These are phyloP conservation scores for Fusarium sp. DNA, from an alignment of 2,329 filamentous ascomycete genomes.

Conservation along the genomic window DNA sequence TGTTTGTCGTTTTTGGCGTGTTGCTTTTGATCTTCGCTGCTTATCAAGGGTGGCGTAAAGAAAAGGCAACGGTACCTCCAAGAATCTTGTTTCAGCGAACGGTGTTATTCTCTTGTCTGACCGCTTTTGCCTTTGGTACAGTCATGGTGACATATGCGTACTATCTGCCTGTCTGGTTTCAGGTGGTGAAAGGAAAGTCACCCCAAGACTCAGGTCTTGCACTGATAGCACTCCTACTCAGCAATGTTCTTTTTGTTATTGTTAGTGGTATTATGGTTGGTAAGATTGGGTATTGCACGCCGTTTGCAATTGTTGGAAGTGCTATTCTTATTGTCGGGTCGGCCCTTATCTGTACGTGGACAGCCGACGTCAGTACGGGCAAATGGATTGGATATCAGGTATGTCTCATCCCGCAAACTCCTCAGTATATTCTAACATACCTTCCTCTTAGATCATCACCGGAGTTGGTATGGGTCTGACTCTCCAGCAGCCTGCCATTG, in stretches of 20 bases:
- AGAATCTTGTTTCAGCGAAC: conserved; percentile 16
- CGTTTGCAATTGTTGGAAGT: conserved; percentile 18
- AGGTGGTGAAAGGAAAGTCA: conserved; percentile 20
- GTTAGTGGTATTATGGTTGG: conserved; percentile 19
- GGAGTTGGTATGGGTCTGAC: conserved; percentile 21
- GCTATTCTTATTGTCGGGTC: conserved; percentile 3
- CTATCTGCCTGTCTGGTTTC: conserved; percentile 31
- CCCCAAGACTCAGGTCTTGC: conserved; percentile 14
- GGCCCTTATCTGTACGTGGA: conserved; percentile 23
- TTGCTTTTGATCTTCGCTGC: conserved; percentile 4
- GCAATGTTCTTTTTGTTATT: conserved; percentile 20
- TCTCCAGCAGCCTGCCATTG: conserved; percentile 22
- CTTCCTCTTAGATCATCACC: not conserved
- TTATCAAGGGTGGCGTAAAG: conserved; percentile 20
- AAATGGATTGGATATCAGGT: conserved; percentile 32
- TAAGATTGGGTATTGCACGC: conserved; percentile 10
- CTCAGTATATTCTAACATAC: not conserved
- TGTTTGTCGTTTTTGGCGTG: conserved; percentile 12
- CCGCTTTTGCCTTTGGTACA: not conserved
- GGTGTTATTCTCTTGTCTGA: not conserved
- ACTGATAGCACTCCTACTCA: conserved; percentile 1
- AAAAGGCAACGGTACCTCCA: conserved; percentile 17
- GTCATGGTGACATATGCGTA: conserved; percentile 19
- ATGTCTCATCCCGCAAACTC: rapidly evolving
- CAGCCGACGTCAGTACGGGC: not conserved